These are phyloP conservation scores for Hanseniaspora pseudoguilliermondii DNA, from an alignment of 805 yeast species.

Conservation along the genomic window DNA sequence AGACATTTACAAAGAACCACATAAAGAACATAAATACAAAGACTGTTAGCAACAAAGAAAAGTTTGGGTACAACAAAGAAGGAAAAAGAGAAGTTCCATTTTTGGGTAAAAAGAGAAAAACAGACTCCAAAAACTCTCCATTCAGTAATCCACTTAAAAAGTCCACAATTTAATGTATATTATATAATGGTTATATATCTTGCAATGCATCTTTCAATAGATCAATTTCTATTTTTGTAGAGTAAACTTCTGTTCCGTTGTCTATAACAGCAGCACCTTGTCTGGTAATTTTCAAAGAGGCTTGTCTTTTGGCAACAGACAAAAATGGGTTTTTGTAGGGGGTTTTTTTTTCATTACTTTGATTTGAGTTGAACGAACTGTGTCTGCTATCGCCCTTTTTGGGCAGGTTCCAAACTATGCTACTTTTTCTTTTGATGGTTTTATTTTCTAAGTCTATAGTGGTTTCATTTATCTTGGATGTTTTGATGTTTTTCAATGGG, in stretches of 20 bases:
- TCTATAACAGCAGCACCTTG: neutral
- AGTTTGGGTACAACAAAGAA: slow-evolving; percentile 31
- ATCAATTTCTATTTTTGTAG: neutral
- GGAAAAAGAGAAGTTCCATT: slow-evolving; percentile 4
- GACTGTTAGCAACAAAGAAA: neutral
- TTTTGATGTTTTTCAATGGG: neutral
- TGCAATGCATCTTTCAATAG: slow-evolving; percentile 3
- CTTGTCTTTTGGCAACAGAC: slow-evolving; percentile 2
- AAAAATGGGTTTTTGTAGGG: slow-evolving; percentile 4
- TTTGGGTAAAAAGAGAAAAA: slow-evolving; percentile 1
- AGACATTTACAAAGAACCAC: slow-evolving; percentile 7
- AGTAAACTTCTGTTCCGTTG: slow-evolving; percentile 4
- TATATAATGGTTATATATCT: neutral
- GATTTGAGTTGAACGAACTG: neutral
- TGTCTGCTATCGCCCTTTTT: neutral
- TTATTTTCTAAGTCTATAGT: slow-evolving; percentile 7
- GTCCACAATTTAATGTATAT: neutral
- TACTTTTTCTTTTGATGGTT: slow-evolving; percentile 10
- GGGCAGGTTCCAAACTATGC: slow-evolving; percentile 10
- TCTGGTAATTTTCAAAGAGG: slow-evolving; percentile 1
- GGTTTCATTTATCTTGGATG: slow-evolving; percentile 10
- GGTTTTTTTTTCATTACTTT: neutral
- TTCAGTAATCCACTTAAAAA: neutral
- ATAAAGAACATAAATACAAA: slow-evolving; percentile 35
- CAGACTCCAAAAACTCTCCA: neutral